Percentiles rank a stretch among this genome's conserved stretches.
These are phyloP conservation scores for Catenaria anguillulae DNA, from an alignment of 371 early-diverging fungal species.

Conservation along the genomic window DNA sequence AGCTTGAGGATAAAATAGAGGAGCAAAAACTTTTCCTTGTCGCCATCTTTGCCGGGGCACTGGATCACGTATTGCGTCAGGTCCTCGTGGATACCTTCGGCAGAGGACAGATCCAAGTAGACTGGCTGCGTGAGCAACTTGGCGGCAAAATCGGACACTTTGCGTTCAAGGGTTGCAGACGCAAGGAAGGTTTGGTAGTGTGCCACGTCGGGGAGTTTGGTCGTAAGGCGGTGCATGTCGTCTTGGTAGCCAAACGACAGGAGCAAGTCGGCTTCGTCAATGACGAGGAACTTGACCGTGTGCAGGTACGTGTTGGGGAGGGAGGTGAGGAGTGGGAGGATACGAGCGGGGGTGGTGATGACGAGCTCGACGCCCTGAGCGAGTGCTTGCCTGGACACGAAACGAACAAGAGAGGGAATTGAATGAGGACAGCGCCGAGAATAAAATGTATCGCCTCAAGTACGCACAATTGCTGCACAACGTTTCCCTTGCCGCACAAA, in stretches of 20 bases:
- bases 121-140: conserved; percentile 71
- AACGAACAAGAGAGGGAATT: too few relatives aligned
- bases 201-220: conserved; percentile 53
- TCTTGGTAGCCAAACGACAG: conserved; percentile 83
- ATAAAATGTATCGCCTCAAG: too few relatives aligned
- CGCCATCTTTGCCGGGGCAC: conserved; percentile 35
- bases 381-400: background rate
- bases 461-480: background rate
- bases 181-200: conserved; percentile 68
- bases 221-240: conserved; percentile 49
- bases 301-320: conserved; percentile 59
- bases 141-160: conserved; percentile 67
- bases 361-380: conserved; percentile 1
- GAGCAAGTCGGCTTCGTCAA: conserved; percentile 91
- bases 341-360: conserved; percentile 31
- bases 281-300: conserved; percentile 65
- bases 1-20: conserved; percentile 81
- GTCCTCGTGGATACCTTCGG: conserved; percentile 31
- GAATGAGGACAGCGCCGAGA: too few relatives aligned
- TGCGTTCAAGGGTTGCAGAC: conserved; percentile 70
- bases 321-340: conserved; percentile 71
- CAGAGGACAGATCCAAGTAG: conserved; percentile 66
- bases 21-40: conserved; percentile 76
- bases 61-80: conserved; percentile 60
- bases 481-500: background rate